Base-by-base conservation (phyloP, 805 yeast genomes). In the Saccharomyces jurei region DNA sequence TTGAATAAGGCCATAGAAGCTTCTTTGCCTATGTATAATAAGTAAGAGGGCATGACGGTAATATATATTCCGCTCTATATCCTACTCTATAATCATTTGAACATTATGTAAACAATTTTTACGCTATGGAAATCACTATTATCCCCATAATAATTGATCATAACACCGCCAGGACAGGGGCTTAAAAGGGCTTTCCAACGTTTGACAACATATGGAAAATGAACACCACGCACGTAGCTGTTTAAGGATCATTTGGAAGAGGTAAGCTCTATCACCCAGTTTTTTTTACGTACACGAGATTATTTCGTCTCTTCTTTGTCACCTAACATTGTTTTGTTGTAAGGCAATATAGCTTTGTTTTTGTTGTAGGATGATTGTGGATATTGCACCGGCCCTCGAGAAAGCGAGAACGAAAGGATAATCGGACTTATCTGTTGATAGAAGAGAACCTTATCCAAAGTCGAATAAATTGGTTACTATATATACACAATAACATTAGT, bases 21-120 rank as follows among this genome's bases (percentile, higher is more conserved):
- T 22, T 14, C 30, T 27, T 9, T 4, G 11, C 49, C 22, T 22
- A 41, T 22, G 68, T 71, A 54, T 60, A 74, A 49, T 63, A 65
- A 52, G 58, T 59, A 14, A 48, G 26, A 26, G 52, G 21, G 8
- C 41, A 51, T 21, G 6, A 46, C 32, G 41, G 51, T 28, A 44
- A 47, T 46, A 47, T 32, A 8, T 30, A 27, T 46, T 51, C 6
- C 26, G 28, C 31, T 47, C n/a, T n/a, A 25, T 17, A 17, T 25
- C 29, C 49, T 29, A 29, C n/a, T 47, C 13, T 27, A 47, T 29
- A 27, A 29, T 10, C 41, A 17, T 50, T 50, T 22, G 27, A 31
- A 50, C 29, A 50, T 1, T 31, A 30, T 50, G 30, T 22, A 30
- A 9, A 30, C 31, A 14, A 46, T 36, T 17, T 31, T 26, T 46